Evolutionary conservation across 2,329 filamentous ascomycete genomes (phyloP).

Genomic region (Phialocephala sp.): DNA sequence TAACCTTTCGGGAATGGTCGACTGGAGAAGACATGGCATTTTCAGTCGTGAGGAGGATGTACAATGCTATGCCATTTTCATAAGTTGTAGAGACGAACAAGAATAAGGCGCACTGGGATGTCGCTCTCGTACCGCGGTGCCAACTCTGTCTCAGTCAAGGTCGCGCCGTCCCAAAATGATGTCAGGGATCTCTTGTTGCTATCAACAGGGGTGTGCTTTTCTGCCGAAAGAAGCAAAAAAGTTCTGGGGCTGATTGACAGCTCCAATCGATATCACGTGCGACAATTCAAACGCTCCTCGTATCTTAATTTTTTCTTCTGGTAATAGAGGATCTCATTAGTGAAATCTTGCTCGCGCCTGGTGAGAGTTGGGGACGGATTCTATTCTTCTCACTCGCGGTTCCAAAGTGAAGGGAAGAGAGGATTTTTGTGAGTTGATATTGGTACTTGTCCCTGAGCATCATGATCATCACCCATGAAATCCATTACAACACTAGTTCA

Average conservation of each 20-base stretch:
- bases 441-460: background rate
- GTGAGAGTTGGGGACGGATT: background rate
- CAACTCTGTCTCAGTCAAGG: background rate
- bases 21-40: constrained; percentile 39
- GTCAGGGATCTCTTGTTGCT: constrained; percentile 2
- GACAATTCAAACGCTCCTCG: background rate
- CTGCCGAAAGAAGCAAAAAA: background rate
- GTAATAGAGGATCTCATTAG: background rate
- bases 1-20: constrained; percentile 32
- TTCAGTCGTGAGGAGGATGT: background rate
- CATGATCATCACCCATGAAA: background rate
- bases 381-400: background rate
- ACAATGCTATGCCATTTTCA: background rate
- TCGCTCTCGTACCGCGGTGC: background rate
- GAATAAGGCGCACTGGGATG: background rate
- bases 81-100: background rate
- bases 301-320: no score
- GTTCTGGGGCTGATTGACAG: no score
- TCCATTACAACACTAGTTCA: background rate
- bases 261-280: constrained; percentile 1
- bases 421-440: background rate
- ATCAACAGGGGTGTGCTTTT: constrained; percentile 2
- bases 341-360: background rate
- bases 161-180: constrained; percentile 1
- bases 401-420: background rate